phyloP scores from a whole-genome alignment of 1,139 yeast species.

The Insectozyma bohioensis region DNA sequence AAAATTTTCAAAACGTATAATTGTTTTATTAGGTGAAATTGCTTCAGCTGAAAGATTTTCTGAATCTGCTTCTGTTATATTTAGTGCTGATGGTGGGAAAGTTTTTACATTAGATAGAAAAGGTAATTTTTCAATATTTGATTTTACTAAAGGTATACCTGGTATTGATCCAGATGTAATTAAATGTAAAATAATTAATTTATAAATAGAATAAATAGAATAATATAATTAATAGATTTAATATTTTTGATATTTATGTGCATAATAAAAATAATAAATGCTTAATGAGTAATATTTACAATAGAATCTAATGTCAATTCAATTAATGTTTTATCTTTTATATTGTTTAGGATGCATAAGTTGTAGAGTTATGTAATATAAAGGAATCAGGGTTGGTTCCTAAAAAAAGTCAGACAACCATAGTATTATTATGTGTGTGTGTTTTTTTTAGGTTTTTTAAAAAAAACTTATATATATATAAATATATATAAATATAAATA shows the following conservation, averaged over 20 bases:
- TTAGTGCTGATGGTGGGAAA: conserved; percentile 80
- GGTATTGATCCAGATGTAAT: conserved; percentile 74
- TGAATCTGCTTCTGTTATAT: conserved; percentile 74
- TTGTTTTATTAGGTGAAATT: conserved; percentile 75
- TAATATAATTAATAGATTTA: background rate
- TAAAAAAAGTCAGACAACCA: no score
- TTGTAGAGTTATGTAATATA: no score
- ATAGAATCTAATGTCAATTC: no score
- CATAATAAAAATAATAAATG: background rate
- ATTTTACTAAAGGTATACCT: conserved; percentile 84
- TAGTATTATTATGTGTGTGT: no score
- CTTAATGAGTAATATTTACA: no score
- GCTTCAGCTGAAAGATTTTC: conserved; percentile 65
- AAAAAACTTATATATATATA: no score
- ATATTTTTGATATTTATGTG: background rate
- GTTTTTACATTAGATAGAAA: conserved; percentile 76
- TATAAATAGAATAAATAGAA: no score
- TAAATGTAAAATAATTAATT: conserved; percentile 60
- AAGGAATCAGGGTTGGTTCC: no score
- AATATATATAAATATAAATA: no score
- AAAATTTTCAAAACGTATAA: conserved; percentile 40
- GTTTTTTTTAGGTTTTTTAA: no score
- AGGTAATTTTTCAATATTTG: conserved; percentile 75
- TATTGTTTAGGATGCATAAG: no score
- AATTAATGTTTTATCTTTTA: no score